phyloP scores from a whole-genome alignment of 1,284 basidiomycete genomes.

The Takashimella tepidaria region DNA sequence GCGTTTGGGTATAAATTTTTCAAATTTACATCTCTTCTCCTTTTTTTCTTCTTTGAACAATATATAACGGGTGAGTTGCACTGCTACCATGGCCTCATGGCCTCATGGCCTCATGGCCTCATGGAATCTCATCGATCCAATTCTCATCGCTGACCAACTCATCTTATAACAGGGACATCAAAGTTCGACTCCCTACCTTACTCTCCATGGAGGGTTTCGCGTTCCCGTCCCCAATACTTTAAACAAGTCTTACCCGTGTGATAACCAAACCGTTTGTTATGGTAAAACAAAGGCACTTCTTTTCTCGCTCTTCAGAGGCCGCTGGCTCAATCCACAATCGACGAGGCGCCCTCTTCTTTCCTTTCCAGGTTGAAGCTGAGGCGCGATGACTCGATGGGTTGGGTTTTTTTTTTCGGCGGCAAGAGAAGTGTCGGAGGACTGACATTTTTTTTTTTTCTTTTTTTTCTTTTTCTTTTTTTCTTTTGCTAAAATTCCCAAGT shows the following conservation, averaged over 20 bases:
- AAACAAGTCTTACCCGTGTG: conserved; percentile 29
- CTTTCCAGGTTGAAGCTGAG: conserved; percentile 9
- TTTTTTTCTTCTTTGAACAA: conserved; percentile 32
- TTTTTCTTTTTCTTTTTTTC: neutral
- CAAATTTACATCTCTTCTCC: conserved; percentile 1
- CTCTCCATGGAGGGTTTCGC: conserved; percentile 45
- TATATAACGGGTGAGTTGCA: conserved; percentile 26
- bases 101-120: neutral
- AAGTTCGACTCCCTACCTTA: conserved; percentile 46
- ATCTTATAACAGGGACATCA: conserved; percentile 36
- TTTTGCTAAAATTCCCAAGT: too few species aligned
- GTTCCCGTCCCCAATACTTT: conserved; percentile 48
- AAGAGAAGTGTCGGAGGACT: conserved; percentile 20
- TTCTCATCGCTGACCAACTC: conserved; percentile 3
- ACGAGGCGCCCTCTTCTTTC: conserved; percentile 20
- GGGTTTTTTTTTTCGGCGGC: conserved; percentile 1
- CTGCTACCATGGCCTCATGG: neutral
- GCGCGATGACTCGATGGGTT: conserved; percentile 20
- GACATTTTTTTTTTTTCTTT: conserved; percentile 13
- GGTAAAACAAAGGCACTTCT: conserved; percentile 2
- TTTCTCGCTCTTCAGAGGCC: neutral
- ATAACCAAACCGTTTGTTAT: conserved; percentile 32
- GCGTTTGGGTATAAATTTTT: conserved; percentile 1
- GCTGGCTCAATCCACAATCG: conserved; percentile 2
- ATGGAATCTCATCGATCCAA: conserved; percentile 1